A percentile compares a stretch with the other conserved stretches of the same genome.
phyloP scores from a whole-genome alignment of 1,284 basidiomycete species.

The Cryptococcus sp. region DNA sequence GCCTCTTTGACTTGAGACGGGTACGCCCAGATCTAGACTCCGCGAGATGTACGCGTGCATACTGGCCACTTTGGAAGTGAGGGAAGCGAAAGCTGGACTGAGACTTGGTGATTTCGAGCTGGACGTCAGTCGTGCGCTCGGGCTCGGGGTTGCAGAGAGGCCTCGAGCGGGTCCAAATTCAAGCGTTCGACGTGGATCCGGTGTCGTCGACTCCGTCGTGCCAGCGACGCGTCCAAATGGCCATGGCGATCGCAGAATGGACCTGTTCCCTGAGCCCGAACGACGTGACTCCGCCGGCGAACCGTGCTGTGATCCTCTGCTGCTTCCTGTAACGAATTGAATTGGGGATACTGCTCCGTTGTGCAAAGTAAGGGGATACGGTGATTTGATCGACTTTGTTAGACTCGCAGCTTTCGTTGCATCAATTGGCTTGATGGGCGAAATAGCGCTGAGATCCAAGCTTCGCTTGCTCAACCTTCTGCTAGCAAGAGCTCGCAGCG shows the following conservation, averaged over 20 bases:
- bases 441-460: no score
- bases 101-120: conserved; percentile 4
- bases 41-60: conserved; percentile 28
- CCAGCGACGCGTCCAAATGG: conserved; percentile 10
- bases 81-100: conserved; percentile 27
- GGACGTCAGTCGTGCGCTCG: conserved; percentile 2
- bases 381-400: no score
- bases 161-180: conserved; percentile 3
- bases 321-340: no score
- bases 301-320: no score
- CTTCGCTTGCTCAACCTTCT: no score
- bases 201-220: not conserved
- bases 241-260: conserved; percentile 18
- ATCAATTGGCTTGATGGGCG: no score
- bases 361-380: no score
- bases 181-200: conserved; percentile 13
- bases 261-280: no score
- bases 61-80: conserved; percentile 26
- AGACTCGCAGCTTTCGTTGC: no score
- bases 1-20: conserved; percentile 1
- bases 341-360: no score
- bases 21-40: conserved; percentile 10
- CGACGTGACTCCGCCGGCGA: no score
- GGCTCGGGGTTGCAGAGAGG: not conserved
- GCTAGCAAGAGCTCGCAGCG: no score